A percentile compares a stretch with the other conserved stretches of the same genome.
phyloP scores from a whole-genome alignment of 2,329 filamentous ascomycete species.

The Colletotrichum sp. region DNA sequence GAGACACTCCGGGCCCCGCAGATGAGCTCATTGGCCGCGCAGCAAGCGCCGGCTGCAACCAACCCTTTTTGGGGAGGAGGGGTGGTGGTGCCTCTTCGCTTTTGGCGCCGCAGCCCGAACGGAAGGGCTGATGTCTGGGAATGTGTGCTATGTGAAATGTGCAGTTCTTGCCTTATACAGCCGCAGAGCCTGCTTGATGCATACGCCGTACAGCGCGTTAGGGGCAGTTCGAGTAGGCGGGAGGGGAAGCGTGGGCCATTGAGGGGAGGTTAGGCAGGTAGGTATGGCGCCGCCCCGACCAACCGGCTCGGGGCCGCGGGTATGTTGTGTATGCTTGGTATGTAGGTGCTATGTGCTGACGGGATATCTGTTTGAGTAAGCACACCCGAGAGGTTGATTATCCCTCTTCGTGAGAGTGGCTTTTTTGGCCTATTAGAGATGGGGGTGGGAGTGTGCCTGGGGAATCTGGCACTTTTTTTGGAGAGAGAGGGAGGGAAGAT shows the following conservation, averaged over 20 bases:
- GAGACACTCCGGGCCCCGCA: not conserved
- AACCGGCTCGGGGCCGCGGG: conserved; percentile 6
- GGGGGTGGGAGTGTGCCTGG: not conserved
- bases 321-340: not conserved
- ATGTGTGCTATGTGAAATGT: not conserved
- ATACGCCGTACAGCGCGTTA: not conserved
- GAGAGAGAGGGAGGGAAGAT: not conserved
- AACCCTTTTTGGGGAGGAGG: not conserved
- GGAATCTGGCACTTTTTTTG: not conserved
- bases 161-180: not conserved
- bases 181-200: not conserved
- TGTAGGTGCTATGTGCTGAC: not conserved
- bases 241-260: not conserved
- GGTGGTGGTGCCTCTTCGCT: not conserved
- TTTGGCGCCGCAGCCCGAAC: not conserved
- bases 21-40: conserved; percentile 3
- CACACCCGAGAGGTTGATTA: not conserved
- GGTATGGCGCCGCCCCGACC: not conserved
- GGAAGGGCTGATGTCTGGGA: not conserved
- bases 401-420: not conserved
- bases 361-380: not conserved
- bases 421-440: not conserved
- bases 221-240: not conserved
- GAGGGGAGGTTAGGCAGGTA: not conserved
- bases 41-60: conserved; percentile 6